Percentiles rank a stretch among this genome's conserved stretches.
These are phyloP conservation scores for Flaveria brownii DNA, from an alignment of 129 eudicot species.

Conservation along the genomic window DNA sequence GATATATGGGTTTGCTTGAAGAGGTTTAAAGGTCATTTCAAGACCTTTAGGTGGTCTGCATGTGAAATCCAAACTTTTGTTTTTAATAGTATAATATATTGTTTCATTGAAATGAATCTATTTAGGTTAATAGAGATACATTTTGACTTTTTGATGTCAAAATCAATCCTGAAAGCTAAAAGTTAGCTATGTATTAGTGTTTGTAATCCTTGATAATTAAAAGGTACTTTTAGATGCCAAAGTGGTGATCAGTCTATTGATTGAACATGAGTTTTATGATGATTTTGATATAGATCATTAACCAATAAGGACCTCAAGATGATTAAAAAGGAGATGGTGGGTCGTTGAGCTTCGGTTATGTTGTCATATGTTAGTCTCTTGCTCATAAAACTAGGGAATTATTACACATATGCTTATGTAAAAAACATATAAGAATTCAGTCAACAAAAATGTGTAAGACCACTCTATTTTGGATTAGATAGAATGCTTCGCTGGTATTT, in stretches of 20 bases:
- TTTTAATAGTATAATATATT: too few species aligned
- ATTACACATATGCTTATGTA: conserved; percentile 11
- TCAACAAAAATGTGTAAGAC: too few species aligned
- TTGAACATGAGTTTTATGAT: conserved; percentile 88
- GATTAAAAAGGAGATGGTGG: conserved; percentile 97
- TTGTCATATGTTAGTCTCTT: neutral
- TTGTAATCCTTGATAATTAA: conserved; percentile 44
- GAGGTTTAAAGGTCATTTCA: too few species aligned
- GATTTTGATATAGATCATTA: conserved; percentile 94
- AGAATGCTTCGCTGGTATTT: too few species aligned
- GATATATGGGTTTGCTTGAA: too few species aligned
- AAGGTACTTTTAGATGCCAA: conserved; percentile 87
- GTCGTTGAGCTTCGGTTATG: conserved; percentile 27
- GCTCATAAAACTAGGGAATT: conserved; percentile 19
- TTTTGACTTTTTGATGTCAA: conserved; percentile 26
- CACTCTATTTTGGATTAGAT: too few species aligned
- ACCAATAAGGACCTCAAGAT: conserved; percentile 87
- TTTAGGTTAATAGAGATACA: conserved; percentile 2
- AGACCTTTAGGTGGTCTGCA: too few species aligned
- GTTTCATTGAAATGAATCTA: neutral
- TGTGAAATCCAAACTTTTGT: too few species aligned
- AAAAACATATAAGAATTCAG: too few species aligned
- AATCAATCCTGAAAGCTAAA: neutral
- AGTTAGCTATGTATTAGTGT: neutral
- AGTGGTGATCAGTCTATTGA: conserved; percentile 99